phyloP scores from a whole-genome alignment of 179 eudicot species.

The Patellifolia procumbens region DNA sequence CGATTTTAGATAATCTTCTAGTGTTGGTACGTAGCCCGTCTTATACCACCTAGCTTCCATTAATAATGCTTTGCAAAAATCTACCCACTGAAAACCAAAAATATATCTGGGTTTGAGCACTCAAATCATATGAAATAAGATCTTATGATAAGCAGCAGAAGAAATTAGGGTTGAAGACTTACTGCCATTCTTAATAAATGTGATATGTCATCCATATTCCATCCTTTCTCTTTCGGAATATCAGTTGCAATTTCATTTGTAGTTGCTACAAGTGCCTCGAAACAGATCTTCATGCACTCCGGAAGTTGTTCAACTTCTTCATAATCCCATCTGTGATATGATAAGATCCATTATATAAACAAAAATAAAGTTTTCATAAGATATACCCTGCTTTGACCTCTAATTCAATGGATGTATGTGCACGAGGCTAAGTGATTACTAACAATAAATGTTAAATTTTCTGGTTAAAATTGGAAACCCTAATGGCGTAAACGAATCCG shows the following conservation, averaged over 20 bases:
- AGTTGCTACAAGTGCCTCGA: slow-evolving; percentile 27
- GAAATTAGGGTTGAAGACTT: too few relatives aligned
- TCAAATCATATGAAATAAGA: background rate
- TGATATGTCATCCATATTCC: slow-evolving; percentile 10
- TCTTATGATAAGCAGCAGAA: background rate
- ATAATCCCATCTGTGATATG: slow-evolving; percentile 35
- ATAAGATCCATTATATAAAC: background rate
- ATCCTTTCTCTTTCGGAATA: slow-evolving; percentile 32
- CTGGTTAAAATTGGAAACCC: too few relatives aligned
- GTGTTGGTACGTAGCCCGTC: slow-evolving; percentile 35
- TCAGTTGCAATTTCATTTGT: slow-evolving; percentile 39
- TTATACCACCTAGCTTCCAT: slow-evolving; percentile 52
- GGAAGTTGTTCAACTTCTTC: slow-evolving; percentile 34
- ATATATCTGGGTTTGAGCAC: background rate
- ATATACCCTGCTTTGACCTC: too few relatives aligned
- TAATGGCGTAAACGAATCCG: too few relatives aligned
- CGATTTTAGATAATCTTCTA: slow-evolving; percentile 38
- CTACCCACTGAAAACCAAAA: slow-evolving; percentile 40
- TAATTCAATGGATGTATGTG: too few relatives aligned
- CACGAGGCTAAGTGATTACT: too few relatives aligned
- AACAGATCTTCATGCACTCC: slow-evolving; percentile 40
- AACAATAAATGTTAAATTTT: too few relatives aligned
- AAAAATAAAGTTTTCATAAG: too few relatives aligned
- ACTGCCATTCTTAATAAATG: slow-evolving; percentile 33
- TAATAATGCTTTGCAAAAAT: slow-evolving; percentile 47